Evolutionary conservation across 495 filamentous ascomycete species (phyloP).

Genomic region (Pseudevernia furfuracea): DNA sequence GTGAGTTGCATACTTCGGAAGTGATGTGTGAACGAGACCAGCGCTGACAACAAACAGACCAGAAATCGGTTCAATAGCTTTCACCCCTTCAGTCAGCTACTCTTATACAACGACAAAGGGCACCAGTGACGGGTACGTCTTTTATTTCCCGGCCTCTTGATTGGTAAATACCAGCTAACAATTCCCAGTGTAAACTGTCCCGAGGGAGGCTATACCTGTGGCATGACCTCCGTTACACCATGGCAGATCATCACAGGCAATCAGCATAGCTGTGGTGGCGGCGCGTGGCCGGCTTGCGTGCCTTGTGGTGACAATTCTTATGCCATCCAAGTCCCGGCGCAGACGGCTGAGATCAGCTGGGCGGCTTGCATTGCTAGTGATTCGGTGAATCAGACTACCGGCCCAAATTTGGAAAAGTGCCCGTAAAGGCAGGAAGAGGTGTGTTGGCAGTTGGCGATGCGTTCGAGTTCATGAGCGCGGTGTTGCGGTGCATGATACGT

Average conservation of each 20-base stretch:
- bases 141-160: neutral
- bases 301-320: neutral
- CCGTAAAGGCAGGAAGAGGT: neutral
- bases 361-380: conserved; percentile 6
- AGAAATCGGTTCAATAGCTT: conserved; percentile 9
- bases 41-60: neutral
- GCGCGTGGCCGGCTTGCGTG: neutral
- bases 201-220: neutral
- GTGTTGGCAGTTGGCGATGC: neutral
- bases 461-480: neutral
- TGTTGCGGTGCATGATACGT: neutral
- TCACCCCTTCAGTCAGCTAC: conserved; percentile 1
- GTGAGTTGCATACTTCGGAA: neutral
- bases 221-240: conserved; percentile 6
- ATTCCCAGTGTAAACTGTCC: neutral
- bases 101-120: neutral
- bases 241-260: neutral
- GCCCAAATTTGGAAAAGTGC: conserved; percentile 1
- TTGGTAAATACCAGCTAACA: neutral
- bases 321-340: neutral
- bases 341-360: neutral
- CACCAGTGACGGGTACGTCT: conserved; percentile 7
- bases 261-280: conserved; percentile 2
- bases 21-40: neutral
- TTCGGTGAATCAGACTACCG: neutral